These are phyloP conservation scores for Auricularia cornea DNA, from an alignment of 768 basidiomycete species.

Conservation along the genomic window DNA sequence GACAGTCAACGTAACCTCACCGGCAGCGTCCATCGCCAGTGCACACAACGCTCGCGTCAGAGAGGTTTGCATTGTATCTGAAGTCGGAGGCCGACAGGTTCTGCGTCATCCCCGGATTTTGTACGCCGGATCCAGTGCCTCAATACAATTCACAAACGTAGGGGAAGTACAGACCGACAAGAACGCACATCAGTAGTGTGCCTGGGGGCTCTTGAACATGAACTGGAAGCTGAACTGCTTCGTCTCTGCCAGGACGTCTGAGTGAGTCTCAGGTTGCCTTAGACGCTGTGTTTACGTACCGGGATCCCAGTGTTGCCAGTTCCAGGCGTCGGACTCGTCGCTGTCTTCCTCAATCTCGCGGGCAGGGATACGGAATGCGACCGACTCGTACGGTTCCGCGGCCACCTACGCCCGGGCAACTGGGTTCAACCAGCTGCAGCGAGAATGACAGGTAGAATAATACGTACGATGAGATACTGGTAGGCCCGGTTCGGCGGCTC, in stretches of 20 bases:
- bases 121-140: too few relatives aligned
- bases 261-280: not conserved
- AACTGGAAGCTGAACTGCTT: conserved; percentile 98
- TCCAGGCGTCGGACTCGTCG: conserved; percentile 84
- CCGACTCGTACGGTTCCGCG: conserved; percentile 98
- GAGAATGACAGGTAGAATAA: too few relatives aligned
- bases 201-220: conserved; percentile 49
- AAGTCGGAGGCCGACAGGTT: too few relatives aligned
- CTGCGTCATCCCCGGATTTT: too few relatives aligned
- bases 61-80: too few relatives aligned
- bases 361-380: conserved; percentile 97
- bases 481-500: conserved; percentile 94
- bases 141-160: too few relatives aligned
- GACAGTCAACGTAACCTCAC: too few relatives aligned
- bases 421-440: too few relatives aligned
- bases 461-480: conserved; percentile 91
- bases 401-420: conserved; percentile 56
- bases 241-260: conserved; percentile 47
- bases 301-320: conserved; percentile 99
- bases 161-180: too few relatives aligned
- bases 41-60: too few relatives aligned
- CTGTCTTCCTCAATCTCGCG: conserved; percentile 86
- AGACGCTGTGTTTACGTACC: not conserved
- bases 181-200: not conserved
- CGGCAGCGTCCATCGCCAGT: too few relatives aligned